Evolutionary conservation across 1,284 basidiomycete genomes (phyloP).

Genomic region (Marasmius tenuissimus): DNA sequence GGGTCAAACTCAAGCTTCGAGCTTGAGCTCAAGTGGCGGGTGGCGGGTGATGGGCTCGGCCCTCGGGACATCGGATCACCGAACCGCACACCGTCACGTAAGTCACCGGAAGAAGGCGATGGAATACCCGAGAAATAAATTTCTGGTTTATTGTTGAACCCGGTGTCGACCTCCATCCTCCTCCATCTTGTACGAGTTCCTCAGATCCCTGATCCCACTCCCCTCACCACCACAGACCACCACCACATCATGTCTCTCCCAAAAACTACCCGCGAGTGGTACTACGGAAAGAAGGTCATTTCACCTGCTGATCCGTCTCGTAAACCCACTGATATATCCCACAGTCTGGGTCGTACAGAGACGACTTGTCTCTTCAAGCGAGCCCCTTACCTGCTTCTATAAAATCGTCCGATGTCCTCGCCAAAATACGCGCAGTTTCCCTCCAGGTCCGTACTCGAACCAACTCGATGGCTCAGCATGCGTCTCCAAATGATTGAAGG

Average conservation of each 20-base stretch:
- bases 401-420: background rate
- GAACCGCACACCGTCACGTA: no score
- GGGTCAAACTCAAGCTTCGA: no score
- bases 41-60: no score
- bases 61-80: no score
- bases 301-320: background rate
- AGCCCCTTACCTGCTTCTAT: conserved; percentile 13
- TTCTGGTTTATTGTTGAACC: no score
- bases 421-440: conserved; percentile 42
- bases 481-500: background rate
- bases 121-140: no score
- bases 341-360: conserved; percentile 3
- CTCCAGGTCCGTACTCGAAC: conserved; percentile 28
- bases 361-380: conserved; percentile 31
- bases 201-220: no score
- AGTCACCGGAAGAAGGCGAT: no score
- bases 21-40: no score
- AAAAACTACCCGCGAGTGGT: background rate
- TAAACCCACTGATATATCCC: background rate
- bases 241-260: background rate
- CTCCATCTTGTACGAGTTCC: no score
- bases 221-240: no score
- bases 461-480: background rate
- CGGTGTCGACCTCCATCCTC: no score
- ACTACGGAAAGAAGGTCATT: conserved; percentile 1